These are phyloP conservation scores for Cladosporium colombiae DNA, from an alignment of 2,329 filamentous ascomycete species.

Conservation along the genomic window DNA sequence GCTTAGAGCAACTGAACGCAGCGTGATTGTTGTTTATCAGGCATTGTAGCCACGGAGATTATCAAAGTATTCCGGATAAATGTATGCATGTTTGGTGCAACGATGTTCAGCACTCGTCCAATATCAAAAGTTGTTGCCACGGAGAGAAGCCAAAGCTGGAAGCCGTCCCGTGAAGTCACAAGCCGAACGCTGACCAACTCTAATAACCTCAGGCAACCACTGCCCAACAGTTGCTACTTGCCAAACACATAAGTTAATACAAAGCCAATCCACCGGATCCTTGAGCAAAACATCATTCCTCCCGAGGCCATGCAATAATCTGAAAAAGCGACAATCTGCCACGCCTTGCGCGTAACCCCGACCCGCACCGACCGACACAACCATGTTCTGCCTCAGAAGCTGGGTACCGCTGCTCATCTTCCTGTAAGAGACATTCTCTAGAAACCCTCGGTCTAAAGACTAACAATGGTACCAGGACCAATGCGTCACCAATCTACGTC, in stretches of 20 bases:
- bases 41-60: too few relatives aligned
- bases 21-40: too few relatives aligned
- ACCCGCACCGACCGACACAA: constrained; percentile 23
- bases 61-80: too few relatives aligned
- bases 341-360: background rate
- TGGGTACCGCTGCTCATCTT: constrained; percentile 54
- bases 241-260: background rate
- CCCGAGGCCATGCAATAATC: constrained; percentile 20
- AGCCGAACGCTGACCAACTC: constrained; percentile 4
- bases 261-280: background rate
- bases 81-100: too few relatives aligned
- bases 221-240: background rate
- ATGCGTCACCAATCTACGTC: constrained; percentile 52
- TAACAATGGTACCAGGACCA: constrained; percentile 39
- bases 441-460: background rate
- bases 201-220: background rate
- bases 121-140: background rate
- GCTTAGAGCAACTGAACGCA: too few relatives aligned
- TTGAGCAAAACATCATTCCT: background rate
- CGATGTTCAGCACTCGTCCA: too few relatives aligned
- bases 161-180: background rate
- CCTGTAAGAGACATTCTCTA: constrained; percentile 45
- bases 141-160: background rate
- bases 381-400: constrained; percentile 69
- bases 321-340: background rate